A percentile compares a stretch with the other conserved stretches of the same genome.
phyloP scores from a whole-genome alignment of 2,329 filamentous ascomycete species.

The Claviceps arundinis region DNA sequence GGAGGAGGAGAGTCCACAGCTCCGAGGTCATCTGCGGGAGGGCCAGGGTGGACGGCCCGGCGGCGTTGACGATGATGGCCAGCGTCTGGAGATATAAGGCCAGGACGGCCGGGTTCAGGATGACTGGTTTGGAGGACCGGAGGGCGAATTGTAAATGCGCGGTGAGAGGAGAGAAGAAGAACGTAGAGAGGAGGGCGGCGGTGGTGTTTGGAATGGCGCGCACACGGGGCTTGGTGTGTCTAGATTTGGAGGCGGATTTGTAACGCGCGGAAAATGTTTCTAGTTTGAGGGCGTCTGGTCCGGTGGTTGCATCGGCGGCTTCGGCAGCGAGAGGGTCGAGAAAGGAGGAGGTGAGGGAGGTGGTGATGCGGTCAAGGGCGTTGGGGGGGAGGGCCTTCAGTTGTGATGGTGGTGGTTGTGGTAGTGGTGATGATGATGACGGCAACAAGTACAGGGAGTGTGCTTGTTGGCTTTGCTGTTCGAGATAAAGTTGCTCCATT shows the following conservation, averaged over 20 bases:
- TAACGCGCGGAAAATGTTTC: conserved; percentile 64
- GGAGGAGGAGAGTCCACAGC: conserved; percentile 69
- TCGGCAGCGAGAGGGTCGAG: conserved; percentile 70
- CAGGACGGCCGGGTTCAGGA: conserved; percentile 64
- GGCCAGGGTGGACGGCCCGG: conserved; percentile 63
- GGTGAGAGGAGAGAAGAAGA: conserved; percentile 79
- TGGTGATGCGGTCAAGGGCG: conserved; percentile 55
- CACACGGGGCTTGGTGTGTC: conserved; percentile 25
- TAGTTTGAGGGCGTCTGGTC: conserved; percentile 76
- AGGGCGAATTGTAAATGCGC: conserved; percentile 62
- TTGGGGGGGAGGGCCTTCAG: conserved; percentile 41
- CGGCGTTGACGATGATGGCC: conserved; percentile 67
- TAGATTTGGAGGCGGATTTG: conserved; percentile 16
- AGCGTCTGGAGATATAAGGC: conserved; percentile 76
- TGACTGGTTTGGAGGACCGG: conserved; percentile 38
- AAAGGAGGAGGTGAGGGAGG: conserved; percentile 55
- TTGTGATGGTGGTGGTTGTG: conserved; percentile 4
- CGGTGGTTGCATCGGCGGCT: conserved; percentile 66
- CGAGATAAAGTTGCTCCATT: conserved; percentile 58
- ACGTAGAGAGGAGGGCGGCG: conserved; percentile 57
- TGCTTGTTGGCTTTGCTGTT: conserved; percentile 14
- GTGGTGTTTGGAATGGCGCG: conserved; percentile 62
- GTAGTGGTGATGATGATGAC: not conserved
- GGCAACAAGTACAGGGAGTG: conserved; percentile 8
- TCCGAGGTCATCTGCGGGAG: conserved; percentile 73